phyloP scores from a whole-genome alignment of 108 stramenopile species.

The Thalassiosira profunda region DNA sequence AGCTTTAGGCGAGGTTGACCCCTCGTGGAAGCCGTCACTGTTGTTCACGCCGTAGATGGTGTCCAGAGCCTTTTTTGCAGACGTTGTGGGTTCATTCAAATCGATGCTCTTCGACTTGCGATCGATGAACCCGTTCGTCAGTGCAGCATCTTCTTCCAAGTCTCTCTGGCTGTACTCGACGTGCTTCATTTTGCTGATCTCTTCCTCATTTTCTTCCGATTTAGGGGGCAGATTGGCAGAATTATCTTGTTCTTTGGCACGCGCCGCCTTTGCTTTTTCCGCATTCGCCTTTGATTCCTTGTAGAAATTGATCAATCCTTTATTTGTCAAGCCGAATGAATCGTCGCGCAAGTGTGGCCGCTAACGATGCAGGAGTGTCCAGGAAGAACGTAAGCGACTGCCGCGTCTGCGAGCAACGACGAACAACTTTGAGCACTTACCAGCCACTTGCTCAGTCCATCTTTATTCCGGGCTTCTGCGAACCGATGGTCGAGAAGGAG shows the following conservation, averaged over 20 bases:
- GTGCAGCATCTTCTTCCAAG: too few relatives aligned
- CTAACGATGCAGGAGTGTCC: conserved; percentile 12
- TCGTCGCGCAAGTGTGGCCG: conserved; percentile 80
- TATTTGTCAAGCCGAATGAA: conserved; percentile 64
- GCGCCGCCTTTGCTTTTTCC: conserved; percentile 24
- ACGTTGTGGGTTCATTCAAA: too few relatives aligned
- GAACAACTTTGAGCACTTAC: conserved; percentile 7
- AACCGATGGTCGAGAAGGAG: conserved; percentile 96
- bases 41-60: neutral
- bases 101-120: too few relatives aligned
- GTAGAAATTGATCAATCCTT: conserved; percentile 68
- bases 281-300: conserved; percentile 61
- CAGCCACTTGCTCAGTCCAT: conserved; percentile 88
- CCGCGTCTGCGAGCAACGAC: too few relatives aligned
- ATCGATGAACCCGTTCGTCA: neutral
- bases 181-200: neutral
- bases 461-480: conserved; percentile 67
- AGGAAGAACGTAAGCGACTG: too few relatives aligned
- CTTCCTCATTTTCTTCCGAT: neutral
- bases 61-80: too few relatives aligned
- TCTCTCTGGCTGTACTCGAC: conserved; percentile 18
- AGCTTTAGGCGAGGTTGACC: neutral
- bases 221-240: conserved; percentile 18
- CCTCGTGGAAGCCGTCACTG: neutral
- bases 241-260: conserved; percentile 41